These are phyloP conservation scores for Xylariales sp. DNA, from an alignment of 2,329 filamentous ascomycete genomes.

Conservation along the genomic window DNA sequence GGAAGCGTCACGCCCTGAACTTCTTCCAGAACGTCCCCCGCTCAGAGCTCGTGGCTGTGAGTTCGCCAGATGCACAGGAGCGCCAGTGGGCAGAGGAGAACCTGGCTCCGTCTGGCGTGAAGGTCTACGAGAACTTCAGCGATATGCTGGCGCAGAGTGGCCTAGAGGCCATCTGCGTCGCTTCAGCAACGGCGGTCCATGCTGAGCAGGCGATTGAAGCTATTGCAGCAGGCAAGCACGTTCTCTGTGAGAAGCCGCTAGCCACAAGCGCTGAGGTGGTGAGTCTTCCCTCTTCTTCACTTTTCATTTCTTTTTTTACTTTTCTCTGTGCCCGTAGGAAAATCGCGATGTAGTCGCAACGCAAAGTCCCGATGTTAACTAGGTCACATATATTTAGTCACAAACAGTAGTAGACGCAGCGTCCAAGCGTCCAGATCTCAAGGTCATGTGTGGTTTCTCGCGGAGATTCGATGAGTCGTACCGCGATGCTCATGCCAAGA, in stretches of 20 bases:
- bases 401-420: constrained; percentile 56
- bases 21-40: constrained; percentile 3
- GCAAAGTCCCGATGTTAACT: too few relatives aligned
- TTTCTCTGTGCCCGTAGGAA: too few relatives aligned
- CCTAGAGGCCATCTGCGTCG: constrained; percentile 36
- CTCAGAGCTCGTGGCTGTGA: constrained; percentile 1
- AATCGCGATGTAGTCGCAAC: too few relatives aligned
- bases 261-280: constrained; percentile 56
- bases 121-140: constrained; percentile 48
- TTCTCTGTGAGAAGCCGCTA: constrained; percentile 57
- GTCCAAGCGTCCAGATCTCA: constrained; percentile 50
- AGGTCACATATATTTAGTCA: too few relatives aligned
- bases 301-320: too few relatives aligned
- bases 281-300: too few relatives aligned
- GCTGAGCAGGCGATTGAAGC: constrained; percentile 53
- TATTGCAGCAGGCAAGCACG: constrained; percentile 49
- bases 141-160: constrained; percentile 51
- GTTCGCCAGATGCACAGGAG: constrained; percentile 4
- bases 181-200: constrained; percentile 43
- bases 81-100: constrained; percentile 41
- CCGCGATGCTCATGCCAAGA: constrained; percentile 51
- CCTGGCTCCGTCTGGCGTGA: constrained; percentile 47
- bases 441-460: constrained; percentile 64
- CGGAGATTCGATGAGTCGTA: constrained; percentile 64
- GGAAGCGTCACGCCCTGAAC: constrained; percentile 5